These are phyloP conservation scores for Thielaviopsis musarum DNA, from an alignment of 2,329 filamentous ascomycete genomes.

Conservation along the genomic window DNA sequence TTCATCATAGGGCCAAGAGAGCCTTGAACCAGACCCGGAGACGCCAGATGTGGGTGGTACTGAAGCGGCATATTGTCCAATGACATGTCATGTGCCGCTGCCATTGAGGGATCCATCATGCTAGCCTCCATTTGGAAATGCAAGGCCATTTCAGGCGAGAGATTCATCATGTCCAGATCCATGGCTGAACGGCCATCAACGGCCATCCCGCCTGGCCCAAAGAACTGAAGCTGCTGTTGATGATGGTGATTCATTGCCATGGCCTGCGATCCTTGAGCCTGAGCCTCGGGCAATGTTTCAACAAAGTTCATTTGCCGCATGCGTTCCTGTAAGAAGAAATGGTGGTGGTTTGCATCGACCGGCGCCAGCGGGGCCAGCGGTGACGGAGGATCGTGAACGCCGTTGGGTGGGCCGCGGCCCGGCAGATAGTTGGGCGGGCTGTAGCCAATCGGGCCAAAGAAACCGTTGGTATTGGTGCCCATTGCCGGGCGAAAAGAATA, in stretches of 20 bases:
- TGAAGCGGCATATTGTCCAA: not conserved
- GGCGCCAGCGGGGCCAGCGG: conserved; percentile 1
- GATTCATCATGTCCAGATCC: not conserved
- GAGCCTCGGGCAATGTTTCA: not conserved
- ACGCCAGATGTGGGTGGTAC: not conserved
- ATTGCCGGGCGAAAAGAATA: conserved; percentile 65
- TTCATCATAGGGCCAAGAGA: not conserved
- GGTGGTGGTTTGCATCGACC: not conserved
- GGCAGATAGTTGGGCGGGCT: not conserved
- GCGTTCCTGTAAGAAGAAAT: not conserved
- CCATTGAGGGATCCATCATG: not conserved
- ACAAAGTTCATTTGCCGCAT: not conserved
- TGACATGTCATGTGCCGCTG: not conserved
- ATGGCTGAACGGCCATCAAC: not conserved
- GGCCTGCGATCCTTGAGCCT: too few species aligned
- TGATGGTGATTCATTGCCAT: not conserved
- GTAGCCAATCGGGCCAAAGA: not conserved
- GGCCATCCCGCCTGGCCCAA: too few species aligned
- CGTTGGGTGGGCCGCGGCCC: not conserved
- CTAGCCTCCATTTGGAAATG: not conserved
- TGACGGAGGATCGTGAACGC: conserved; percentile 18
- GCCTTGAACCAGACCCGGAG: not conserved
- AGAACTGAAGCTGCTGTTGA: not conserved
- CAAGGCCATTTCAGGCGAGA: not conserved
- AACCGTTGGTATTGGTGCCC: conserved; percentile 28